Percentiles rank a stretch among this genome's conserved stretches.
Conservation (phyloP, 768 basidiomycete species). For the Coprinopsis strossmayeri region DNA sequence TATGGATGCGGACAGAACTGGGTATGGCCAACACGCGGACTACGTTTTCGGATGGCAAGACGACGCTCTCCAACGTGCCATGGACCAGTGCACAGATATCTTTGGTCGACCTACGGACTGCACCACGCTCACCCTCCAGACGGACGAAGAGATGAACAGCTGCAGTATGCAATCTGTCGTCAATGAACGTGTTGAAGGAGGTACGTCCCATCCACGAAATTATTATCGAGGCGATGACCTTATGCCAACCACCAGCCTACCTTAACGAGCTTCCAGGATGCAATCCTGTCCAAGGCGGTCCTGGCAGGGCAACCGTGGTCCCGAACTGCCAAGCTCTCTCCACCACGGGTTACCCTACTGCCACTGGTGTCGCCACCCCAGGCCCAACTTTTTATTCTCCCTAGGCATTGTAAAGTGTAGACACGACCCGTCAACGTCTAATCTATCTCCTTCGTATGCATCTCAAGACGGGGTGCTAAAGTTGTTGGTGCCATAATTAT, state of each 20-base stretch:
- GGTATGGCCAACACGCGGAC: slow-evolving; percentile 5
- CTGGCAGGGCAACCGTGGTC: slow-evolving; percentile 1
- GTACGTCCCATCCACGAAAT: neutral
- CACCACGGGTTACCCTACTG: too few relatives aligned
- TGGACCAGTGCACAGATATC: slow-evolving; percentile 7
- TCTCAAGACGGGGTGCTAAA: too few relatives aligned
- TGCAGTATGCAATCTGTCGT: slow-evolving; percentile 3
- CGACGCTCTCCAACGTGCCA: slow-evolving; percentile 4
- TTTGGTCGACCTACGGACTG: neutral
- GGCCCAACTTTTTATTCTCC: too few relatives aligned
- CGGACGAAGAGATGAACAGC: slow-evolving; percentile 5
- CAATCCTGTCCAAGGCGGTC: slow-evolving; percentile 4
- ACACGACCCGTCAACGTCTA: too few relatives aligned
- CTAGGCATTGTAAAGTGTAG: too few relatives aligned
- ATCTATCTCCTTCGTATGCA: too few relatives aligned
- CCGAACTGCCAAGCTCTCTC: slow-evolving; percentile 3
- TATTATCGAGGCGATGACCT: too few relatives aligned
- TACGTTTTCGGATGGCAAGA: slow-evolving; percentile 8
- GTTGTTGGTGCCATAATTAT: too few relatives aligned
- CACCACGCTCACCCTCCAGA: neutral
- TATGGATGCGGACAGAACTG: neutral
- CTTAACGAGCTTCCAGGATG: slow-evolving; percentile 7
- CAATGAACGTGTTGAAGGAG: slow-evolving; percentile 7
- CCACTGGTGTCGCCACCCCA: too few relatives aligned
- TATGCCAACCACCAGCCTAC: neutral